Evolutionary conservation across 768 basidiomycete genomes (phyloP).

Genomic region (Russula earlei): DNA sequence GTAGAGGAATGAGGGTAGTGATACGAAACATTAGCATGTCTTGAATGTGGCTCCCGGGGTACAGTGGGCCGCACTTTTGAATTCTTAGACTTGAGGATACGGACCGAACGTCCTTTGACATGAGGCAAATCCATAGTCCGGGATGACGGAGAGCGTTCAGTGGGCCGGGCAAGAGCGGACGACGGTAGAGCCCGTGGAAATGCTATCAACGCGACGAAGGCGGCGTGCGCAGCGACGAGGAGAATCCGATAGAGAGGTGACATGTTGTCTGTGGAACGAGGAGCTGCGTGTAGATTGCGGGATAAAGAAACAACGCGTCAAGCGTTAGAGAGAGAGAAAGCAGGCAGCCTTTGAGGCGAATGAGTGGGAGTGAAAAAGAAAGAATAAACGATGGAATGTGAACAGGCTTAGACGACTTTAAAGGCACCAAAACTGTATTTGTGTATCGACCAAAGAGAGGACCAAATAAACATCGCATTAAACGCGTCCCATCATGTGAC

Average conservation of each 20-base stretch:
- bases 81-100: slow-evolving; percentile 8
- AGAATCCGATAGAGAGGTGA: slow-evolving; percentile 31
- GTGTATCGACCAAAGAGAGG: no score
- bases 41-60: not conserved
- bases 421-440: slow-evolving; percentile 6
- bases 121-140: slow-evolving; percentile 19
- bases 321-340: slow-evolving; percentile 6
- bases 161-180: slow-evolving; percentile 24
- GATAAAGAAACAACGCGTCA: slow-evolving; percentile 24
- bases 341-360: not conserved
- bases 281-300: slow-evolving; percentile 20
- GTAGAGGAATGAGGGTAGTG: not conserved
- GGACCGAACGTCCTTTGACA: slow-evolving; percentile 13
- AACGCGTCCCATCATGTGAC: slow-evolving; percentile 10
- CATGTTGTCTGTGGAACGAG: slow-evolving; percentile 21
- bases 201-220: slow-evolving; percentile 31
- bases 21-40: not conserved
- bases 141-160: slow-evolving; percentile 18
- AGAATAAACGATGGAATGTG: slow-evolving; percentile 10
- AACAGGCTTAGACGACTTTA: slow-evolving; percentile 1
- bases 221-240: slow-evolving; percentile 33
- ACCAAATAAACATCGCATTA: slow-evolving; percentile 15
- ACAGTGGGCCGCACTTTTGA: slow-evolving; percentile 1
- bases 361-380: not conserved
- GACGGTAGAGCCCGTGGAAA: slow-evolving; percentile 21